Evolutionary conservation across 768 basidiomycete species (phyloP).

Genomic region (Cystoderma amianthinum): DNA sequence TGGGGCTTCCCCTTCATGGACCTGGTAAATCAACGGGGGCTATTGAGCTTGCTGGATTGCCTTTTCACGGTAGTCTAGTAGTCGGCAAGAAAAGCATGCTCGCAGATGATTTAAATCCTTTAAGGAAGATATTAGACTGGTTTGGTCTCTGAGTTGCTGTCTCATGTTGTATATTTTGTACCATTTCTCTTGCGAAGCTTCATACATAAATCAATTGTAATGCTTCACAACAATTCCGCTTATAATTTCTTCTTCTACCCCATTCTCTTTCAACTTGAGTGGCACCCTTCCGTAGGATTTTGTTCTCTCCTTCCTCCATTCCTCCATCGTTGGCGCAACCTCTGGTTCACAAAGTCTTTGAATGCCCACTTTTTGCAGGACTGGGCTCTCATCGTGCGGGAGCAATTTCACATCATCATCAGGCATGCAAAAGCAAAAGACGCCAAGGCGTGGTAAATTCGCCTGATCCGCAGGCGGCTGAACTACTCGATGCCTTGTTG

Average conservation of each 20-base stretch:
- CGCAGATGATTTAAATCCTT: not conserved
- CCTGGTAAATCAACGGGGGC: slow-evolving; percentile 21
- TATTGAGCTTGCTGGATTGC: slow-evolving; percentile 56
- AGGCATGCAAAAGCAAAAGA: slow-evolving; percentile 38
- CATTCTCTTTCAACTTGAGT: slow-evolving; percentile 13
- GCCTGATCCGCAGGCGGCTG: slow-evolving; percentile 40
- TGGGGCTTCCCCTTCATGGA: slow-evolving; percentile 50
- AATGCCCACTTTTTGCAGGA: slow-evolving; percentile 29
- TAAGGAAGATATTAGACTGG: not conserved
- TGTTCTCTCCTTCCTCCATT: slow-evolving; percentile 3
- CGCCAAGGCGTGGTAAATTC: slow-evolving; percentile 30
- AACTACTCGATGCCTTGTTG: slow-evolving; percentile 40
- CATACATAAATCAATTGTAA: slow-evolving; percentile 39
- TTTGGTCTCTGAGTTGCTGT: not conserved
- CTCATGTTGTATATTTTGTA: too few relatives aligned
- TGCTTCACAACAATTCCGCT: slow-evolving; percentile 39
- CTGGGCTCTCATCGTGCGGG: slow-evolving; percentile 27
- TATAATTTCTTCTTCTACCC: slow-evolving; percentile 39
- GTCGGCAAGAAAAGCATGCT: slow-evolving; percentile 46
- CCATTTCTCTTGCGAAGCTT: too few relatives aligned
- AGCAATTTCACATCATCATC: slow-evolving; percentile 29
- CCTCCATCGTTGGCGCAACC: slow-evolving; percentile 1
- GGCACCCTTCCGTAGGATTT: not conserved
- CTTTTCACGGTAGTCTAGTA: slow-evolving; percentile 59
- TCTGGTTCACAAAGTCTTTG: not conserved